Evolutionary conservation across 495 filamentous ascomycete species (phyloP), one percentile per base, ranked within the genome.

Genomic region (Arthonia radiata): DNA sequence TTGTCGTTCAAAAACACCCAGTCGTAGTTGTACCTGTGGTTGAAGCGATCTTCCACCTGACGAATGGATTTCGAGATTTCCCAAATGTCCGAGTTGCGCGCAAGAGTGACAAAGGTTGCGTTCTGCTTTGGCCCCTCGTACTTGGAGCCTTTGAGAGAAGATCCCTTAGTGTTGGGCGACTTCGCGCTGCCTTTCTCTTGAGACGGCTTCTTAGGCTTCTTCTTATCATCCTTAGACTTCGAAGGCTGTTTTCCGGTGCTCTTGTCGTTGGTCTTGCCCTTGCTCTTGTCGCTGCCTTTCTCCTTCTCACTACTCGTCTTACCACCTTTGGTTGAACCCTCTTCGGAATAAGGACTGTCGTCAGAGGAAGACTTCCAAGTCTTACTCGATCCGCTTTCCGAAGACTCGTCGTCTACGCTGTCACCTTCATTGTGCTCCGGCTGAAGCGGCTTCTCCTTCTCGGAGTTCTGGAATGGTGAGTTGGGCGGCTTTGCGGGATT

Each of bases 1-100:
- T 79, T 63, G 44, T 97, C 86, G 47, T 97, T 97, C 35, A 97
- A 49, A 55, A 97, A 97, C 15, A 97, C 89, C 86, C 86, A 97
- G 43, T 94, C 86, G 48, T 97, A 97, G 54, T 93, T 71, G 49
- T 72, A 94, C 27, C 80, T 71, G 37, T 67, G 64, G 50, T 97
- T 97, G 67, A 97, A 94, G 36, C 86, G 73, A 44, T 97, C 86
- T 51, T 97, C 86, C 18, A 97, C 67, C 36, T 83, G 71, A 13
- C 86, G 78, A 41, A 97, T 97, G 5, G 79, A 89, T 39, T 74
- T 68, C 14, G 80, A 73, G 38, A 97, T 92, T 17, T 94, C 86
- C 89, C 89, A 97, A 22, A 93, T 47, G 46, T 97, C 86, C 17
- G 55, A 56, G 45, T 97, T 97, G 27, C 89, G 71, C 11, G 86